phyloP scores from a whole-genome alignment of 1,139 yeast species.

The Insectozyma bohioensis region DNA sequence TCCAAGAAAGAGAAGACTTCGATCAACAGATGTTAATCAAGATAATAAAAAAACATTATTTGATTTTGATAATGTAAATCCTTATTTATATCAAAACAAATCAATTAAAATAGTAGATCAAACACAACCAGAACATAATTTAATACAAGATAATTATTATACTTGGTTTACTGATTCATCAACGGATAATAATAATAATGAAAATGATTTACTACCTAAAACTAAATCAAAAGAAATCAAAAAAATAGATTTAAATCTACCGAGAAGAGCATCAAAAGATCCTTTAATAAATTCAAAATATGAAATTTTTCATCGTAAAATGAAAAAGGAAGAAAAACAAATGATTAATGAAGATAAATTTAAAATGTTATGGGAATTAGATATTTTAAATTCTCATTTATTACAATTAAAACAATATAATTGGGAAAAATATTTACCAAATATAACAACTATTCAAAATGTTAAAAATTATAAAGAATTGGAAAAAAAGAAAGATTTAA shows the following conservation, averaged over 20 bases:
- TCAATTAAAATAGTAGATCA: conserved; percentile 14
- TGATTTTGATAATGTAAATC: conserved; percentile 33
- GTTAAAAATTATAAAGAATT: conserved; percentile 48
- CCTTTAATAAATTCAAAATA: conserved; percentile 47
- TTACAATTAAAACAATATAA: conserved; percentile 48
- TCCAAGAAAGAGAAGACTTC: conserved; percentile 7
- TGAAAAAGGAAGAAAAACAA: conserved; percentile 66
- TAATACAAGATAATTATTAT: conserved; percentile 1
- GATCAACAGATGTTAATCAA: conserved; percentile 41
- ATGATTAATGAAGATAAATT: conserved; percentile 60
- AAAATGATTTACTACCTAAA: not conserved
- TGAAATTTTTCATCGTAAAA: conserved; percentile 53
- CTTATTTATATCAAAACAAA: conserved; percentile 23
- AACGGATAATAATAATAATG: not conserved
- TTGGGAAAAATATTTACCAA: conserved; percentile 55
- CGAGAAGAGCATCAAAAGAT: conserved; percentile 33
- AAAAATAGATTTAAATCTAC: conserved; percentile 16
- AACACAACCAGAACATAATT: not conserved
- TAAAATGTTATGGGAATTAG: conserved; percentile 51
- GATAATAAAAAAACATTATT: conserved; percentile 56
- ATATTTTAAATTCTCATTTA: conserved; percentile 45
- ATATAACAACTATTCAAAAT: conserved; percentile 55
- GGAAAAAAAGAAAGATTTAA: conserved; percentile 46
- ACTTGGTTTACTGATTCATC: conserved; percentile 2
- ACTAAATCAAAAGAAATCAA: not conserved